Conservation (phyloP, 345 rosid species). For the Citrus sinensis region DNA sequence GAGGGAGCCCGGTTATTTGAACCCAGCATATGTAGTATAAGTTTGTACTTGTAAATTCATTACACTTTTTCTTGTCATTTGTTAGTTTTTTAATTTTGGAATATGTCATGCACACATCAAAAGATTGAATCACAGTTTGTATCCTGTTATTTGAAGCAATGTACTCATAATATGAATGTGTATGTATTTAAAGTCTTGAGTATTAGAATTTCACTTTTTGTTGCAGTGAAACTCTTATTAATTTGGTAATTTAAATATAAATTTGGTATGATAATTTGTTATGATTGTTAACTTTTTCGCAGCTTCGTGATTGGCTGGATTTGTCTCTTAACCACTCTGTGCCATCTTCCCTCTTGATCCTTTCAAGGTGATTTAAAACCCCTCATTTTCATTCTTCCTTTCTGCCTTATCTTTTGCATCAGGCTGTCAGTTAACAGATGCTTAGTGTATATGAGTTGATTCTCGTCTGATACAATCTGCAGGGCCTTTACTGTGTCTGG, state of each 20-base stretch:
- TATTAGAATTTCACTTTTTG: not conserved
- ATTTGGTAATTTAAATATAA: not conserved
- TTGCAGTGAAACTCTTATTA: not conserved
- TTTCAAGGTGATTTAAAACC: constrained; percentile 48
- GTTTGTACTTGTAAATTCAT: not conserved
- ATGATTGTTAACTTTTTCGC: constrained; percentile 20
- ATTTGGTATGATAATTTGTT: constrained; percentile 1
- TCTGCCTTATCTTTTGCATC: not conserved
- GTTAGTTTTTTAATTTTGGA: not conserved
- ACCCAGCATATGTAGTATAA: not conserved
- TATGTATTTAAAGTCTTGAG: not conserved
- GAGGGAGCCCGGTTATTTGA: not conserved
- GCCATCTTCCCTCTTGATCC: constrained; percentile 84
- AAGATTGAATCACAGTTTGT: not conserved
- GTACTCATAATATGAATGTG: not conserved
- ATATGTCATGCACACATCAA: not conserved
- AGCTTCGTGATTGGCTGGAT: constrained; percentile 88
- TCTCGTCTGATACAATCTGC: constrained; percentile 16
- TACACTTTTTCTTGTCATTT: not conserved
- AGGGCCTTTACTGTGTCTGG: constrained; percentile 87
- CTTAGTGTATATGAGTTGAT: constrained; percentile 4
- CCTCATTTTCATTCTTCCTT: not conserved
- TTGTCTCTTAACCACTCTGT: constrained; percentile 84
- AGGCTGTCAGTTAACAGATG: not conserved
- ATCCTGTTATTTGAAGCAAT: not conserved